Percentiles rank a stretch among this genome's conserved stretches.
phyloP scores from a whole-genome alignment of 768 basidiomycete genomes.

The Pisolithus orientalis region DNA sequence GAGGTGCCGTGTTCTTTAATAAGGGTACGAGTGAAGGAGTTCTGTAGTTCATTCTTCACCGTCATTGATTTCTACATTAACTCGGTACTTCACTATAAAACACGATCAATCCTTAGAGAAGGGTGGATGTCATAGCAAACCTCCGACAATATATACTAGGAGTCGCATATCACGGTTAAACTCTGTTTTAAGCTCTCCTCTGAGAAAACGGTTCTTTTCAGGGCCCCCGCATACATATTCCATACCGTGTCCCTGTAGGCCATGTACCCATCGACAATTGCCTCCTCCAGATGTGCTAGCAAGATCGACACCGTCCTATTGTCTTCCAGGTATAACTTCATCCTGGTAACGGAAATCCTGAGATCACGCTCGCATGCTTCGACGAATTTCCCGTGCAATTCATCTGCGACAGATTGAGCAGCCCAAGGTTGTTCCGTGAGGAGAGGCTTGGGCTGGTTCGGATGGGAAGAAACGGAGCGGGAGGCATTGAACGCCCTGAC shows the following conservation, averaged over 20 bases:
- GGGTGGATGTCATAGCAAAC: not conserved
- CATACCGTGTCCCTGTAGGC: constrained; percentile 61
- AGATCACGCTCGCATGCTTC: constrained; percentile 50
- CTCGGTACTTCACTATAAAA: not conserved
- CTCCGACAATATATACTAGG: constrained; percentile 1
- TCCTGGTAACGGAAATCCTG: constrained; percentile 45
- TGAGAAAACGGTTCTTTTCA: constrained; percentile 29
- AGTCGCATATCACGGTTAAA: constrained; percentile 32
- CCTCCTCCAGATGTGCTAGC: constrained; percentile 68
- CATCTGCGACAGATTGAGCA: constrained; percentile 41
- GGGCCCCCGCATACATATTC: constrained; percentile 39
- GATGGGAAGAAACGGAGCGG: constrained; percentile 14
- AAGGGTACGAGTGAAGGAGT: constrained; percentile 65
- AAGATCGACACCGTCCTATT: constrained; percentile 73
- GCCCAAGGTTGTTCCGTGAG: constrained; percentile 43
- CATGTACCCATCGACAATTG: constrained; percentile 69
- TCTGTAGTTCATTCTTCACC: constrained; percentile 30
- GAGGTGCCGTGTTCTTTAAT: constrained; percentile 61
- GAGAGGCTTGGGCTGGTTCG: constrained; percentile 15
- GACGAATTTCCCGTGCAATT: constrained; percentile 50
- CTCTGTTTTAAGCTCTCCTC: constrained; percentile 34
- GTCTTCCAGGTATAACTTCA: constrained; percentile 78
- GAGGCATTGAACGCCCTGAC: constrained; percentile 31
- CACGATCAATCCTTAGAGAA: not conserved
- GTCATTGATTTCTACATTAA: not conserved